A percentile compares a stretch with the other conserved stretches of the same genome.
Evolutionary conservation across 495 filamentous ascomycete species (phyloP).

Genomic region (Tetracladium setigerum): DNA sequence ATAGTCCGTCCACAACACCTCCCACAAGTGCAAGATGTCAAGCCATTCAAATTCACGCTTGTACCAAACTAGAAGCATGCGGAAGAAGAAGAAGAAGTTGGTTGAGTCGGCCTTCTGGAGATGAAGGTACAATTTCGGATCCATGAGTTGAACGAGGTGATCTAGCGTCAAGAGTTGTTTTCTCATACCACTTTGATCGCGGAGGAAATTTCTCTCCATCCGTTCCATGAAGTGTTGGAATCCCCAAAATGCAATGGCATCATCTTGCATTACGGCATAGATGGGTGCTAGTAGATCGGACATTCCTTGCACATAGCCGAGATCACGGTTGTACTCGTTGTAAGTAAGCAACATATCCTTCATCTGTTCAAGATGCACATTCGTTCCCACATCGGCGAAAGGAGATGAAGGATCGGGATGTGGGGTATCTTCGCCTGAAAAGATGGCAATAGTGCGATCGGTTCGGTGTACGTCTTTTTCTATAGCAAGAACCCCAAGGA

Average conservation of each 20-base stretch:
- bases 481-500: constrained; percentile 40
- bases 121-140: constrained; percentile 87
- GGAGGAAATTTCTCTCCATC: constrained; percentile 96
- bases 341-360: constrained; percentile 99
- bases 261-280: constrained; percentile 95
- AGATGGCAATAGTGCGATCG: constrained; percentile 85
- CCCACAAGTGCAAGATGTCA: constrained; percentile 85
- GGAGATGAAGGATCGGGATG: constrained; percentile 96
- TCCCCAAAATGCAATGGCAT: constrained; percentile 93
- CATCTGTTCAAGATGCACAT: constrained; percentile 96
- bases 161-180: constrained; percentile 83
- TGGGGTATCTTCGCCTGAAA: constrained; percentile 94
- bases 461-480: constrained; percentile 98
- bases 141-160: constrained; percentile 92
- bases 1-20: constrained; percentile 91
- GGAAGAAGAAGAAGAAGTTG: constrained; percentile 99
- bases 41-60: constrained; percentile 92
- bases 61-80: constrained; percentile 97
- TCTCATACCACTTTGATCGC: constrained; percentile 94
- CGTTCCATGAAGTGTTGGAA: constrained; percentile 95
- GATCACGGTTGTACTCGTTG: constrained; percentile 88
- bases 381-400: constrained; percentile 84
- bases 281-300: constrained; percentile 92
- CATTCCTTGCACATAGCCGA: constrained; percentile 98
- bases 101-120: constrained; percentile 84